These are phyloP conservation scores for Talaromyces sp. DNA, from an alignment of 2,329 filamentous ascomycete genomes.

Conservation along the genomic window DNA sequence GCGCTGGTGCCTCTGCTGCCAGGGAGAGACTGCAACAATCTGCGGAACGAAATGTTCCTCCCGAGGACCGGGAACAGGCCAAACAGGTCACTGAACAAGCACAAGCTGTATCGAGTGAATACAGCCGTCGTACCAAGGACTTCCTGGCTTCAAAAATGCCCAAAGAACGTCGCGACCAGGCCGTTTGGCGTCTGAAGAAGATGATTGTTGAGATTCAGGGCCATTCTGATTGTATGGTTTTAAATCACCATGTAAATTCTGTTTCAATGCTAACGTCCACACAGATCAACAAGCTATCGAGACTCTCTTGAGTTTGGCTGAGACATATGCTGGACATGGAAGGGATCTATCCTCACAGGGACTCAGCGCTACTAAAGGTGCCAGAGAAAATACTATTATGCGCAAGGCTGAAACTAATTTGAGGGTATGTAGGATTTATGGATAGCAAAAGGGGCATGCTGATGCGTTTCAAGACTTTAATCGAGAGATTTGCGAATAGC, in stretches of 20 bases:
- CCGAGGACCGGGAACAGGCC: slow-evolving; percentile 26
- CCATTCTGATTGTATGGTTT: slow-evolving; percentile 72
- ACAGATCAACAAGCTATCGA: slow-evolving; percentile 79
- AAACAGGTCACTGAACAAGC: slow-evolving; percentile 61
- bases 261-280: background rate
- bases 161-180: slow-evolving; percentile 85
- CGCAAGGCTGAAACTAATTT: slow-evolving; percentile 71
- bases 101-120: slow-evolving; percentile 36
- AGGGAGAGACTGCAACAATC: slow-evolving; percentile 45
- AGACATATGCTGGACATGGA: slow-evolving; percentile 75
- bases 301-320: slow-evolving; percentile 75
- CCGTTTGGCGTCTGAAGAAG: slow-evolving; percentile 91
- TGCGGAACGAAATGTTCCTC: slow-evolving; percentile 25
- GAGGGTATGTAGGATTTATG: slow-evolving; percentile 52
- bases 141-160: slow-evolving; percentile 86
- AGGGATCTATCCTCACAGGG: slow-evolving; percentile 60
- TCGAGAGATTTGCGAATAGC: slow-evolving; percentile 93
- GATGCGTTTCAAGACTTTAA: slow-evolving; percentile 61
- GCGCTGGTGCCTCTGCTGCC: slow-evolving; percentile 38
- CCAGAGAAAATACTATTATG: slow-evolving; percentile 60
- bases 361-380: slow-evolving; percentile 65
- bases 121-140: slow-evolving; percentile 51
- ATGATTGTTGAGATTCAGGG: slow-evolving; percentile 96
- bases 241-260: too few species aligned
- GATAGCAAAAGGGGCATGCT: slow-evolving; percentile 42